Evolutionary conservation across 139 green algal species (phyloP).

Genomic region (Monoraphidium neglectum): DNA sequence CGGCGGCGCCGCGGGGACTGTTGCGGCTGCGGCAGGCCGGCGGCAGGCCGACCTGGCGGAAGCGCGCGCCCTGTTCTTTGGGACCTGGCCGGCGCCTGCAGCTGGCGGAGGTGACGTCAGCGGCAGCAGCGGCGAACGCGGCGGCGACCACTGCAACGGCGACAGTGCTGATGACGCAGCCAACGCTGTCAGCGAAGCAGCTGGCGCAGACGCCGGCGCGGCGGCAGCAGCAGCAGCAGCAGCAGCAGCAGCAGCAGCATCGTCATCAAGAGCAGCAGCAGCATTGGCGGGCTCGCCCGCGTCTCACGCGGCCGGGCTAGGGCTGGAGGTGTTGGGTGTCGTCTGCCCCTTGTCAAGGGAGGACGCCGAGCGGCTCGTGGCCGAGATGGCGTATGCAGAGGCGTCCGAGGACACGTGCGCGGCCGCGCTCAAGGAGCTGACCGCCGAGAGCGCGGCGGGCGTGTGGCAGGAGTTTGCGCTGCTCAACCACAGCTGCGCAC

Average conservation of each 20-base stretch:
- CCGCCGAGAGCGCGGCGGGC: constrained; percentile 10
- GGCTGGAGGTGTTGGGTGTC: not conserved
- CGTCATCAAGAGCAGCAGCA: not conserved
- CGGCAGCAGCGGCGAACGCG: too few relatives aligned
- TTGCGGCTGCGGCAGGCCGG: not conserved
- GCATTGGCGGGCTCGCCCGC: not conserved
- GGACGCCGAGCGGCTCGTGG: constrained; percentile 6
- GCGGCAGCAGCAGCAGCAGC: constrained; percentile 2
- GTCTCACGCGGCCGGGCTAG: not conserved
- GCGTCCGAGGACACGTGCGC: constrained; percentile 9
- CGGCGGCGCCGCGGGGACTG: not conserved
- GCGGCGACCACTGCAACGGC: not conserved
- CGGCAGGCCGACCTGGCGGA: not conserved
- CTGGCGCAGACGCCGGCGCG: not conserved
- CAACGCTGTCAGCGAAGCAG: not conserved
- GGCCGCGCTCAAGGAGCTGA: constrained; percentile 7
- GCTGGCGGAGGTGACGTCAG: not conserved
- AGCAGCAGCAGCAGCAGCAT: not conserved
- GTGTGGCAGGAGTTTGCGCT: constrained; percentile 28
- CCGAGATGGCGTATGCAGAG: constrained; percentile 19
- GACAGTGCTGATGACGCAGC: not conserved
- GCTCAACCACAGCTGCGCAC: constrained; percentile 57
- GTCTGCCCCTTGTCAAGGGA: not conserved
- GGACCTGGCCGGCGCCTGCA: not conserved
- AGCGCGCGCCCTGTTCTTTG: not conserved